Conservation (phyloP, 2,329 filamentous ascomycete species). For the Grosmannia huntii region DNA sequence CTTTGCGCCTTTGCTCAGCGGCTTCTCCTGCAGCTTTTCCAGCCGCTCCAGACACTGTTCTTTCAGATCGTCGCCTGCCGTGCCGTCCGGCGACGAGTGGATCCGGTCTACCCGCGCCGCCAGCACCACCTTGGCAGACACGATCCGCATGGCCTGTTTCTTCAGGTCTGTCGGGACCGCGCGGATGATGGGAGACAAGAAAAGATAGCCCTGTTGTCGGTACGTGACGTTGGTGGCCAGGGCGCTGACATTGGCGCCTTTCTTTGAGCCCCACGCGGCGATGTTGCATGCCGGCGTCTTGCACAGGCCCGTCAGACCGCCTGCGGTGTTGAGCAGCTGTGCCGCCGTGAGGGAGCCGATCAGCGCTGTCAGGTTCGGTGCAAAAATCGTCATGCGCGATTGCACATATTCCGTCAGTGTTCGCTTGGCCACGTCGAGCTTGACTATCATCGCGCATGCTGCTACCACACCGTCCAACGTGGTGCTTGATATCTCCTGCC, state of each 20-base stretch:
- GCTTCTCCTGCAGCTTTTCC: conserved; percentile 84
- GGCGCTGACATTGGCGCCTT: conserved; percentile 59
- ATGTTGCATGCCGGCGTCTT: conserved; percentile 93
- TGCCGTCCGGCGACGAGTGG: conserved; percentile 69
- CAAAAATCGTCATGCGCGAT: conserved; percentile 92
- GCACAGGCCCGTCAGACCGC: conserved; percentile 75
- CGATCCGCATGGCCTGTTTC: conserved; percentile 87
- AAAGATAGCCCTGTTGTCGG: conserved; percentile 85
- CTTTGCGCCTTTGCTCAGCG: conserved; percentile 75
- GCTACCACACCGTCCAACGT: conserved; percentile 62
- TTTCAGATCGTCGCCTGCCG: conserved; percentile 69
- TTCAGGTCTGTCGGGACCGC: conserved; percentile 77
- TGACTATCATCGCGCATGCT: conserved; percentile 81
- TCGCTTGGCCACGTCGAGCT: conserved; percentile 74
- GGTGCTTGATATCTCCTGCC: conserved; percentile 59
- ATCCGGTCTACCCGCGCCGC: conserved; percentile 83
- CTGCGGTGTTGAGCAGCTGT: conserved; percentile 89
- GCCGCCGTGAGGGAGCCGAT: conserved; percentile 89
- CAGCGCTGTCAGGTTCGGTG: conserved; percentile 81
- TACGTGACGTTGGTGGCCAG: conserved; percentile 88
- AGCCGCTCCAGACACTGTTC: conserved; percentile 73
- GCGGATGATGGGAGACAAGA: conserved; percentile 79
- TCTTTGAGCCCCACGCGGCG: conserved; percentile 80
- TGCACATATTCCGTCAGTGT: conserved; percentile 88
- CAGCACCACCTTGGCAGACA: conserved; percentile 86